Evolutionary conservation across 176 grass and related monocot species (phyloP).

Genomic region (Guadua angustifolia): DNA sequence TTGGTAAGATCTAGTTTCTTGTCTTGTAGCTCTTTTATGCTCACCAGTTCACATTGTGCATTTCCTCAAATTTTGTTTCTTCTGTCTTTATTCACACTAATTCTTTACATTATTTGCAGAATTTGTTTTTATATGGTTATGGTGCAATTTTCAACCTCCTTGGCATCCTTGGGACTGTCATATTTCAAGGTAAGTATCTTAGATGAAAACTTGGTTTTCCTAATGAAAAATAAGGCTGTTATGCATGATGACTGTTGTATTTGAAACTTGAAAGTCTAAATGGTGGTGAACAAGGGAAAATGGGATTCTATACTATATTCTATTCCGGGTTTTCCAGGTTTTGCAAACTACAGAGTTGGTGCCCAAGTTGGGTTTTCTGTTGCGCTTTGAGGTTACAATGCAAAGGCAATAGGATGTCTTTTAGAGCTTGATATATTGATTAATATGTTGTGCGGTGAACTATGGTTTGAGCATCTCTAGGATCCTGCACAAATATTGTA

Average conservation of each 20-base stretch:
- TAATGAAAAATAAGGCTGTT: conserved; percentile 19
- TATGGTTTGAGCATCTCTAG: conserved; percentile 11
- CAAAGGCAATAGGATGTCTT: conserved; percentile 2
- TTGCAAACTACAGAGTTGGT: background rate
- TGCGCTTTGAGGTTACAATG: background rate
- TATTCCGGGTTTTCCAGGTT: background rate
- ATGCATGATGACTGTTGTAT: background rate
- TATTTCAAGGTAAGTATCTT: conserved; percentile 79
- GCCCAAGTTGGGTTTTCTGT: background rate
- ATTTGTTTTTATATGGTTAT: conserved; percentile 99
- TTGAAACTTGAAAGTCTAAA: conserved; percentile 22
- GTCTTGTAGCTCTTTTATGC: background rate
- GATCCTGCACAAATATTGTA: conserved; percentile 11
- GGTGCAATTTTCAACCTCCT: conserved; percentile 99
- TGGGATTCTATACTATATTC: background rate
- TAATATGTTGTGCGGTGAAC: background rate
- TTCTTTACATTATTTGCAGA: conserved; percentile 57
- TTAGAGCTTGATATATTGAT: conserved; percentile 37
- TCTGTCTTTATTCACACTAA: conserved; percentile 18
- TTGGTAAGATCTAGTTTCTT: background rate
- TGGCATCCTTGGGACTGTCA: conserved; percentile 79
- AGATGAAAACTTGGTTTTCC: conserved; percentile 4
- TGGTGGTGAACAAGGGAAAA: background rate
- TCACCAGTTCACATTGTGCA: conserved; percentile 23
- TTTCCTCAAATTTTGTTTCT: background rate